phyloP scores from a whole-genome alignment of 2,329 filamentous ascomycete genomes.

The Hypoxylon sp. region DNA sequence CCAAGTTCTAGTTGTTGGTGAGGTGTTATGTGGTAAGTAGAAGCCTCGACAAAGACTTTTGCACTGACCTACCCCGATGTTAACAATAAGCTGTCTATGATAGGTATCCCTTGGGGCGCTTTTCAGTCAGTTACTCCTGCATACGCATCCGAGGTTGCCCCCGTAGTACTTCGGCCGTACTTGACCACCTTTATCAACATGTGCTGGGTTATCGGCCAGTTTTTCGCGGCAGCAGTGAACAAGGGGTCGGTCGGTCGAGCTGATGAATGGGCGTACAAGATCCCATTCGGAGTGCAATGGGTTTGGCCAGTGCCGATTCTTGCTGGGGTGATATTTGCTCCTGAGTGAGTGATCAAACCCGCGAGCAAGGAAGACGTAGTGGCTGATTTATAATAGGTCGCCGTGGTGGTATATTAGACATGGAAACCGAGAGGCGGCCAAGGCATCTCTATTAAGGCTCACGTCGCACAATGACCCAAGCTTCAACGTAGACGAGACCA shows the following conservation, averaged over 20 bases:
- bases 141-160: constrained; percentile 68
- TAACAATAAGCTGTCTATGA: constrained; percentile 1
- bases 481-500: constrained; percentile 63
- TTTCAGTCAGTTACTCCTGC: constrained; percentile 68
- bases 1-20: constrained; percentile 63
- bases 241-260: constrained; percentile 58
- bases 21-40: constrained; percentile 60
- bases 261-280: constrained; percentile 65
- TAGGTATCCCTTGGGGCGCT: constrained; percentile 67
- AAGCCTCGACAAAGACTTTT: not conserved
- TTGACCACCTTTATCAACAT: constrained; percentile 70
- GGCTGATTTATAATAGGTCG: constrained; percentile 52
- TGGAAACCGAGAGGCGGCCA: constrained; percentile 59
- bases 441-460: constrained; percentile 60
- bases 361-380: not conserved
- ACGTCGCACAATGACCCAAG: constrained; percentile 57
- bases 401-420: constrained; percentile 68
- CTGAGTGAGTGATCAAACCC: constrained; percentile 57
- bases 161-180: constrained; percentile 65
- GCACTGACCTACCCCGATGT: not conserved
- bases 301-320: constrained; percentile 66
- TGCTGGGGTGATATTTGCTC: constrained; percentile 62
- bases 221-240: constrained; percentile 65
- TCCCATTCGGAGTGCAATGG: constrained; percentile 69
- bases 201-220: constrained; percentile 71